Evolutionary conservation across 495 filamentous ascomycete species (phyloP), one percentile per base, ranked within the genome.

Genomic region (Hamigera avellanea): DNA sequence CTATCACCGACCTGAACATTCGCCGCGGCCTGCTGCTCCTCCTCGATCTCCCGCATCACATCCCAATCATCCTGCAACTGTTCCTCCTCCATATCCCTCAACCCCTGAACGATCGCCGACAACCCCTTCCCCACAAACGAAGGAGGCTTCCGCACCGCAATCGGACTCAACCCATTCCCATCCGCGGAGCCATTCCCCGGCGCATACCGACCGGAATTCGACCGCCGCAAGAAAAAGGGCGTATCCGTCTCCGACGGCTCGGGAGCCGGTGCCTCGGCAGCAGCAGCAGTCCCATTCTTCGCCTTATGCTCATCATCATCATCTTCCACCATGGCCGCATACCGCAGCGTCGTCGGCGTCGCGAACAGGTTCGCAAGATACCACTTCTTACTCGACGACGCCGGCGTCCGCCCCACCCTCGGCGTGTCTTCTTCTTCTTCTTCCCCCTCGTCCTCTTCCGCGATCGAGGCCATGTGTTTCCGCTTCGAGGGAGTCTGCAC

Each of bases 11-110:
- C 74, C 6, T 75, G 46, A 21, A 75, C 56, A 14, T 62, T 54
- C 18, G 41, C 37, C 0, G 47, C 44, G 26, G 14, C 32, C 14
- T 46, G 26, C 46, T 59, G 48, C 27, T 77, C 76, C 19, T 60
- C 64, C 55, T 93, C 88, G 48, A 93, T 72, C 54, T 94, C 87
- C 10, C 70, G 66, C 45, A 95, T 55, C n/a, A 81, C 70, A 18
- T 94, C 86, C 52, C 86, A 62, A 16, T 94, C 87, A 9, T 93
- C 86, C 15, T 82, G 77, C 23, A 78, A 51, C 12, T 66, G 67
- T 18, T 93, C 82, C 19, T 91, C 80, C 47, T 93, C 83, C 56
- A 89, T 70, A 44, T 78, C 79, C 13, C 84, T 68, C 44, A 98
- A 57, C 10, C 76, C 74, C 29, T 83, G 77, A 8, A 95, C 80